Conservation (phyloP, 768 basidiomycete species). For the Mycena chlorophos region DNA sequence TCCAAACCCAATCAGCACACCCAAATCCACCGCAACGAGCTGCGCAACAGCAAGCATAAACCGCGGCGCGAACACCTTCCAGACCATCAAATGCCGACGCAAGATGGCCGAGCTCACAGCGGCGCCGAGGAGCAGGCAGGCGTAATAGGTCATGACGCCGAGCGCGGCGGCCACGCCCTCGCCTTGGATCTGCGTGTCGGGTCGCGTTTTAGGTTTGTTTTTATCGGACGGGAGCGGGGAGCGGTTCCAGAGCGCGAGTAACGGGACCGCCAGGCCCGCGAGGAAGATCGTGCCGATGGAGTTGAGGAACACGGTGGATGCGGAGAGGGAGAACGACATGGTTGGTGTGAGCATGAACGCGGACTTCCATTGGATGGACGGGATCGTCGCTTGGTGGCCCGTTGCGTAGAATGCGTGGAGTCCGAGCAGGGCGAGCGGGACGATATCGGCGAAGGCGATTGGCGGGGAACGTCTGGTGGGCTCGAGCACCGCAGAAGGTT, state of each 20-base stretch:
- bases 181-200: slow-evolving; percentile 36
- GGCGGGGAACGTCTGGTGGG: slow-evolving; percentile 34
- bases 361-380: slow-evolving; percentile 93
- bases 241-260: slow-evolving; percentile 83
- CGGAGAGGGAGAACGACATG: slow-evolving; percentile 72
- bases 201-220: slow-evolving; percentile 11
- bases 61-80: slow-evolving; percentile 97
- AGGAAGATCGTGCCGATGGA: slow-evolving; percentile 74
- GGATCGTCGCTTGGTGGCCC: slow-evolving; percentile 87
- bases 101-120: slow-evolving; percentile 74
- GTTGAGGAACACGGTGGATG: slow-evolving; percentile 73
- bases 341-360: slow-evolving; percentile 80
- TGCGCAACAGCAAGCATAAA: slow-evolving; percentile 79
- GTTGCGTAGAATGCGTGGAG: slow-evolving; percentile 81
- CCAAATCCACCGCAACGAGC: slow-evolving; percentile 71
- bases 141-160: slow-evolving; percentile 71
- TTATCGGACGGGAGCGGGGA: slow-evolving; percentile 49
- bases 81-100: slow-evolving; percentile 91
- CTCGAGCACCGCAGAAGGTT: slow-evolving; percentile 45
- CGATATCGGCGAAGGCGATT: slow-evolving; percentile 64
- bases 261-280: slow-evolving; percentile 61
- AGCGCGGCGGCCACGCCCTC: slow-evolving; percentile 56
- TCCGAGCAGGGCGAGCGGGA: slow-evolving; percentile 74
- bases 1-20: slow-evolving; percentile 60
- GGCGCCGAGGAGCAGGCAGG: slow-evolving; percentile 62